Conservation (phyloP, 495 filamentous ascomycete genomes). For the Xylaria castorea region DNA sequence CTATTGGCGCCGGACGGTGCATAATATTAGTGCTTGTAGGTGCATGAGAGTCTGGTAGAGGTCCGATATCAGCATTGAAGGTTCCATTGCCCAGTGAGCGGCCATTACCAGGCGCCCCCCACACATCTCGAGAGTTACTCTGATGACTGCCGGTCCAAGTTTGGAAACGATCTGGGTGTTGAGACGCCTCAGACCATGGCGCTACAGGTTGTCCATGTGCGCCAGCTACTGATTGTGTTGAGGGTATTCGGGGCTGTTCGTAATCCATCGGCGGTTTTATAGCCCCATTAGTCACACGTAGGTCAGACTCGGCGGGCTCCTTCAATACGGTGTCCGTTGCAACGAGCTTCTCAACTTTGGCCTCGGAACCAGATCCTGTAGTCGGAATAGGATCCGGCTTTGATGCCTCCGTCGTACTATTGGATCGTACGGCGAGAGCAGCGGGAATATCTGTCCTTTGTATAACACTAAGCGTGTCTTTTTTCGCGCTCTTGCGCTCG, state of each 20-base stretch:
- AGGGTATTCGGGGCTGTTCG: constrained; percentile 25
- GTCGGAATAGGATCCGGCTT: not conserved
- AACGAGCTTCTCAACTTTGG: constrained; percentile 3
- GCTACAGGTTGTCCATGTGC: constrained; percentile 29
- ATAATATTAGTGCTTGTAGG: constrained; percentile 54
- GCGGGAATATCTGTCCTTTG: constrained; percentile 48
- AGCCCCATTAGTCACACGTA: constrained; percentile 23
- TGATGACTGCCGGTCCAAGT: constrained; percentile 44
- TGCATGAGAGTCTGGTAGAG: constrained; percentile 47
- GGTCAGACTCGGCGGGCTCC: constrained; percentile 6
- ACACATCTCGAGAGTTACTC: constrained; percentile 65
- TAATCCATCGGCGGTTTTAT: constrained; percentile 23
- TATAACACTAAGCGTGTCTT: constrained; percentile 45
- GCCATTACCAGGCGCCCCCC: constrained; percentile 76
- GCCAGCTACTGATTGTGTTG: constrained; percentile 24
- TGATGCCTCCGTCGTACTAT: not conserved
- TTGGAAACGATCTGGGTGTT: constrained; percentile 46
- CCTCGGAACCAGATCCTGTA: constrained; percentile 33
- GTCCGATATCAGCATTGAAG: constrained; percentile 68
- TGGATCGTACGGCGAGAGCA: constrained; percentile 15
- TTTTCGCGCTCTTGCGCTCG: constrained; percentile 63
- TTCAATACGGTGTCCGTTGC: constrained; percentile 38
- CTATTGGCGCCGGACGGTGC: constrained; percentile 47
- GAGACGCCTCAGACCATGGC: constrained; percentile 35
- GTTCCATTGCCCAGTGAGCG: constrained; percentile 80